Evolutionary conservation across 176 grass and related monocot genomes (phyloP), one percentile per base, ranked within the genome.

Genomic region (Aegilops tauschii): DNA sequence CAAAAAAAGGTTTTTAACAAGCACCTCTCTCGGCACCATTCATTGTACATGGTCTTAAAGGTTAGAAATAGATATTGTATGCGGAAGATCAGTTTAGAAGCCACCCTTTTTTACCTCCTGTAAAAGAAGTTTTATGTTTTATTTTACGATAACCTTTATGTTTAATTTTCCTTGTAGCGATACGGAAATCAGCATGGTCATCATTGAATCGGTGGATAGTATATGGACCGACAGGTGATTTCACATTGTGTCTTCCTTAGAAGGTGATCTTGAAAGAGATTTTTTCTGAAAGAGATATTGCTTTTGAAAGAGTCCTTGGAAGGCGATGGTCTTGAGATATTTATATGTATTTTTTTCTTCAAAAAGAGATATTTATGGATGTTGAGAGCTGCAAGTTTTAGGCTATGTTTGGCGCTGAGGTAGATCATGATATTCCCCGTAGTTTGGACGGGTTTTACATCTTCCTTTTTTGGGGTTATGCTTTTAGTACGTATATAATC

Each of bases 101-200:
- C 27, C 25, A 9, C 42, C 8, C 1, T 3, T 14, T 2, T 5
- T 4, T 27, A 44, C 0, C 0, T 23, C 5, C 0, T 25, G 0
- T 23, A 3, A 75, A 29, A 28, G 0, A 27, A 4, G 14, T 5
- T 8, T 9, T 21, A 30, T 31, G 45, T 30, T 20, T 16, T 25
- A 13, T 27, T 76, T 3, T 76, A 20, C 1, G 4, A 11, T 16
- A 0, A 1, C 5, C 0, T 31, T 76, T 76, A 49, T 75, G 14
- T 7, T 49, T 39, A 11, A 2, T n/a, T 36, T 71, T 69, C 34
- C 17, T 35, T 30, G 5, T n/a, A 20, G 14, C 0, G 4, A 2
- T 32, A 32, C 1, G 8, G 1, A 54, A 54, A 52, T 31, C 4
- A 16, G 18, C 73, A 49, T 75, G 45, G 27, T 32, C 25, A 54